A percentile compares a stretch with the other conserved stretches of the same genome.
Evolutionary conservation across 192 early-diverging fungal genomes (phyloP).

Genomic region (Coemansia sp.): DNA sequence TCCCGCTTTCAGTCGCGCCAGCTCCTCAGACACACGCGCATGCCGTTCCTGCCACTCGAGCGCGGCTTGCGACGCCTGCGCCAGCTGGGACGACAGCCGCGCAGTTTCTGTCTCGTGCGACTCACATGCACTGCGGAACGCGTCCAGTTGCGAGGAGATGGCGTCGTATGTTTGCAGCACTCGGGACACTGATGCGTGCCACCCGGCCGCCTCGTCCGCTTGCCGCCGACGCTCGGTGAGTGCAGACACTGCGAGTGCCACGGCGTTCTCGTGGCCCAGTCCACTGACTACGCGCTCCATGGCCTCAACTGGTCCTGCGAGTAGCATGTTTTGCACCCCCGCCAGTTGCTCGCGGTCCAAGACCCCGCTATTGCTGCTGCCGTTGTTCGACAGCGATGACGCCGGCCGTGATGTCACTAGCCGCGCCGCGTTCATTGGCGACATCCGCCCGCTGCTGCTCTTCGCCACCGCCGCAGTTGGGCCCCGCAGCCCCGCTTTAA

Average conservation of each 20-base stretch:
- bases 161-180: conserved; percentile 33
- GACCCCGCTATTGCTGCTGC: conserved; percentile 1
- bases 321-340: conserved; percentile 14
- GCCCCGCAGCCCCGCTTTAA: conserved; percentile 6
- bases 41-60: conserved; percentile 34
- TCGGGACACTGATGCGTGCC: conserved; percentile 20
- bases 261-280: conserved; percentile 23
- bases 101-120: conserved; percentile 15
- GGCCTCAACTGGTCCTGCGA: conserved; percentile 14
- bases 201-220: conserved; percentile 5
- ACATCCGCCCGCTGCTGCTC: conserved; percentile 20
- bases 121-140: conserved; percentile 23
- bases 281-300: conserved; percentile 24
- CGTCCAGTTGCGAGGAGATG: conserved; percentile 24
- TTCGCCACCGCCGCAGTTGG: neutral
- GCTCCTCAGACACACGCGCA: conserved; percentile 11
- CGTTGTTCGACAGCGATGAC: conserved; percentile 19
- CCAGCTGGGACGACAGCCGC: conserved; percentile 27
- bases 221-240: conserved; percentile 18
- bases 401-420: conserved; percentile 32
- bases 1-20: conserved; percentile 10
- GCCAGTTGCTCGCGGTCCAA: conserved; percentile 27
- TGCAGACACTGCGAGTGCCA: conserved; percentile 18
- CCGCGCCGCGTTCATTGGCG: conserved; percentile 37
- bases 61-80: conserved; percentile 36